A percentile compares a stretch with the other conserved stretches of the same genome.
phyloP scores from a whole-genome alignment of 2,329 filamentous ascomycete species.

The Trichoderma sp. region DNA sequence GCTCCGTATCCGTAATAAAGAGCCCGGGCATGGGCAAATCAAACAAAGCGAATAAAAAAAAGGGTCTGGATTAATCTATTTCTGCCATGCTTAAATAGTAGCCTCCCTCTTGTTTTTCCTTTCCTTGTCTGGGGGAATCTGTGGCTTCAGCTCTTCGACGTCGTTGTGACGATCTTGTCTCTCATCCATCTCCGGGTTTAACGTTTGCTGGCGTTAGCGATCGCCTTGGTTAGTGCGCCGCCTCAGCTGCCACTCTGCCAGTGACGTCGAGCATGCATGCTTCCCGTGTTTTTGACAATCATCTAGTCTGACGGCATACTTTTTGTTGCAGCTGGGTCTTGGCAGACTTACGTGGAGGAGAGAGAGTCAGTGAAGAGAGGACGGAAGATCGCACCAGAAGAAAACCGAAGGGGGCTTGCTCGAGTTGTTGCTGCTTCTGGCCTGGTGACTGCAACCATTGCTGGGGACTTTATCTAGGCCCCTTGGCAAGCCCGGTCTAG shows the following conservation, averaged over 20 bases:
- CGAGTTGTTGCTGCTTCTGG: conserved; percentile 3
- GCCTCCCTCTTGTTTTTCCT: not conserved
- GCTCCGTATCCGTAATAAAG: conserved; percentile 11
- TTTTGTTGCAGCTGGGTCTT: not conserved
- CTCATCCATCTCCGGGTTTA: conserved; percentile 14
- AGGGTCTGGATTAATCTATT: not conserved
- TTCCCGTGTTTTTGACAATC: not conserved
- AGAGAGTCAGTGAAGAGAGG: not conserved
- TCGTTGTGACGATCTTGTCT: conserved; percentile 20
- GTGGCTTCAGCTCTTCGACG: conserved; percentile 12
- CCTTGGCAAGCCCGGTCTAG: not conserved
- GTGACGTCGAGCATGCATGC: conserved; percentile 19
- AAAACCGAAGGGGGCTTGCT: not conserved
- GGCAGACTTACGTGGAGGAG: conserved; percentile 12
- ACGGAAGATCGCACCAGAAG: not conserved
- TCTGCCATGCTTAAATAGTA: conserved; percentile 15
- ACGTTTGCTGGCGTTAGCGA: conserved; percentile 13
- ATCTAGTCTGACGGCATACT: conserved; percentile 4
- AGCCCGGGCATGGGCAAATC: not conserved
- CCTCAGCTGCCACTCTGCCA: conserved; percentile 12
- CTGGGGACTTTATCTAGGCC: not conserved
- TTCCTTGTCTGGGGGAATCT: not conserved
- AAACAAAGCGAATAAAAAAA: not conserved
- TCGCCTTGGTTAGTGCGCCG: conserved; percentile 18
- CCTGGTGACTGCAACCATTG: conserved; percentile 1